Percentiles rank a stretch among this genome's conserved stretches.
Conservation (phyloP, 805 yeast species). For the Wickerhamiella occidentalis region DNA sequence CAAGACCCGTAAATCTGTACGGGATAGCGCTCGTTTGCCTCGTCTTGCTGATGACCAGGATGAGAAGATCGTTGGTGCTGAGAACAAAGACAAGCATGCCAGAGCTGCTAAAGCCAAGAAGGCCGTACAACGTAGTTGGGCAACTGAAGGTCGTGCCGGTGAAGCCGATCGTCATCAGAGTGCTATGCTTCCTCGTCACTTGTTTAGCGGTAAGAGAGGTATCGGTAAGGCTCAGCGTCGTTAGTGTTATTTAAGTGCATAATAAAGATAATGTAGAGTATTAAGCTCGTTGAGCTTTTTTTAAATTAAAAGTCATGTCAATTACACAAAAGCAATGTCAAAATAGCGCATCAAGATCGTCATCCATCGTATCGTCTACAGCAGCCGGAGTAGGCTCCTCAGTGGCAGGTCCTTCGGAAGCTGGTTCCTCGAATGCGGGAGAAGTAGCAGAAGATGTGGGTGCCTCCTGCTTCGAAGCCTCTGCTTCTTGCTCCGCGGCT, state of each 20-base stretch:
- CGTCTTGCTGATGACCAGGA: constrained; percentile 72
- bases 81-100: constrained; percentile 47
- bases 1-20: constrained; percentile 33
- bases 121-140: constrained; percentile 85
- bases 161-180: constrained; percentile 90
- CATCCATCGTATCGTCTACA: constrained; percentile 2
- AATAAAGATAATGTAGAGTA: neutral
- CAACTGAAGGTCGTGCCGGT: constrained; percentile 83
- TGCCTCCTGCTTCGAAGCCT: constrained; percentile 12
- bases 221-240: constrained; percentile 86
- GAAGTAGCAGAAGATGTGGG: neutral
- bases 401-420: neutral
- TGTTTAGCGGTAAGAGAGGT: constrained; percentile 95
- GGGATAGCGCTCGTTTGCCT: constrained; percentile 34
- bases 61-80: constrained; percentile 26
- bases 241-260: constrained; percentile 28
- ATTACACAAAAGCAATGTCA: too few relatives aligned
- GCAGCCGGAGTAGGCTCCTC: constrained; percentile 22
- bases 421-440: neutral
- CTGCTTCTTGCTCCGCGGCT: constrained; percentile 26
- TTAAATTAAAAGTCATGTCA: too few relatives aligned
- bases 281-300: too few relatives aligned
- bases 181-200: constrained; percentile 81
- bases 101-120: constrained; percentile 82
- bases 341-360: constrained; percentile 13